A percentile compares a stretch with the other conserved stretches of the same genome.
Conservation (phyloP, 148 eudicot species). For the Rhododendron molle region DNA sequence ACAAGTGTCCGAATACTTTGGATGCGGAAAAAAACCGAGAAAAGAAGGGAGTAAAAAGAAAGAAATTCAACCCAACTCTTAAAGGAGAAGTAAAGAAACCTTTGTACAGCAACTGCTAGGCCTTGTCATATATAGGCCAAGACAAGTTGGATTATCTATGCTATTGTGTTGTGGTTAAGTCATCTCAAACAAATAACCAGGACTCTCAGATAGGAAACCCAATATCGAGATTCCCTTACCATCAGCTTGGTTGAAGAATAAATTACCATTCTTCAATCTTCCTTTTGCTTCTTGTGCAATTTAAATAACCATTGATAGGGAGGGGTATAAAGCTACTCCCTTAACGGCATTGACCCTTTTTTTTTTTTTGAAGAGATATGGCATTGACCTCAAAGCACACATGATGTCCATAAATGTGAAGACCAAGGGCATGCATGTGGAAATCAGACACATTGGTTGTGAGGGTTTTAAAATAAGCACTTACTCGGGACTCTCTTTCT, state of each 20-base stretch:
- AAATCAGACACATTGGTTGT: background rate
- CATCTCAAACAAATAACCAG: background rate
- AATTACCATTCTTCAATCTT: background rate
- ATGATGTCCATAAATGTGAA: background rate
- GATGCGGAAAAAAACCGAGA: background rate
- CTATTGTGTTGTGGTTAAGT: background rate
- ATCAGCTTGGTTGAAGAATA: background rate
- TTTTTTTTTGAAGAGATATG: background rate
- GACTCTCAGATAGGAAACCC: background rate
- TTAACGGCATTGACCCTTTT: background rate
- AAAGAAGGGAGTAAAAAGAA: background rate
- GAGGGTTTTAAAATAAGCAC: constrained; percentile 20
- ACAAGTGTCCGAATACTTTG: background rate
- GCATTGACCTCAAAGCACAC: background rate
- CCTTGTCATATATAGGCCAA: background rate
- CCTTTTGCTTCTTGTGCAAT: no score
- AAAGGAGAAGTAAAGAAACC: background rate
- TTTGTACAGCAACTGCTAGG: background rate
- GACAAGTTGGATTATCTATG: background rate
- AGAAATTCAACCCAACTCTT: background rate
- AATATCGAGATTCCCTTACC: background rate
- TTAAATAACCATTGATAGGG: background rate
- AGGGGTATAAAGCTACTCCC: background rate
- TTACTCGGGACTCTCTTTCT: constrained; percentile 96
- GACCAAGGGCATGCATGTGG: background rate